A percentile compares a stretch with the other conserved stretches of the same genome.
Evolutionary conservation across 306 rosid species (phyloP).

Genomic region (Cucurbita argyrosperma): DNA sequence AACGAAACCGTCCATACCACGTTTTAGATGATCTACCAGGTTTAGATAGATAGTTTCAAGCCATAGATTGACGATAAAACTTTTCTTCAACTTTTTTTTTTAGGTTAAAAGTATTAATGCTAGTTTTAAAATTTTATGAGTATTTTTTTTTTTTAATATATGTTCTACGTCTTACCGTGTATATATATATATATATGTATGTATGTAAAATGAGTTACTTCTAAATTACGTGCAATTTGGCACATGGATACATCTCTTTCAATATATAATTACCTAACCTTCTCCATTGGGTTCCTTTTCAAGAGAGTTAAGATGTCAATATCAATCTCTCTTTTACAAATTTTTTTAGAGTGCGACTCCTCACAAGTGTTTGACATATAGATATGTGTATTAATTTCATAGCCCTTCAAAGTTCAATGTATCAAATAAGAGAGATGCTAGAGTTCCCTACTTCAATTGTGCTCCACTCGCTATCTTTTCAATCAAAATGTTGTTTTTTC

Average conservation of each 20-base stretch:
- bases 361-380: neutral
- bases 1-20: no score
- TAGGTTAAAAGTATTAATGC: no score
- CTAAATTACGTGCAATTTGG: no score
- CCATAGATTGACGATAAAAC: no score
- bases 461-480: neutral
- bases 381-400: neutral
- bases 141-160: no score
- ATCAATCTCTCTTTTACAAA: neutral
- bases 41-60: no score
- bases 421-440: neutral
- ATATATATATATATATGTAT: no score
- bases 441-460: neutral
- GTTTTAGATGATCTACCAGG: no score
- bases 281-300: neutral
- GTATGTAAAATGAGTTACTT: no score
- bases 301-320: neutral
- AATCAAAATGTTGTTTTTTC: neutral
- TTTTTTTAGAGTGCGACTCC: neutral
- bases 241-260: neutral
- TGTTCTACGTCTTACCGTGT: no score
- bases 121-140: no score
- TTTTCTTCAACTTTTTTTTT: no score
- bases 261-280: neutral
- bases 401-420: neutral